Conservation (phyloP, 2,329 filamentous ascomycete genomes). For the Xylariaceae sp. region DNA sequence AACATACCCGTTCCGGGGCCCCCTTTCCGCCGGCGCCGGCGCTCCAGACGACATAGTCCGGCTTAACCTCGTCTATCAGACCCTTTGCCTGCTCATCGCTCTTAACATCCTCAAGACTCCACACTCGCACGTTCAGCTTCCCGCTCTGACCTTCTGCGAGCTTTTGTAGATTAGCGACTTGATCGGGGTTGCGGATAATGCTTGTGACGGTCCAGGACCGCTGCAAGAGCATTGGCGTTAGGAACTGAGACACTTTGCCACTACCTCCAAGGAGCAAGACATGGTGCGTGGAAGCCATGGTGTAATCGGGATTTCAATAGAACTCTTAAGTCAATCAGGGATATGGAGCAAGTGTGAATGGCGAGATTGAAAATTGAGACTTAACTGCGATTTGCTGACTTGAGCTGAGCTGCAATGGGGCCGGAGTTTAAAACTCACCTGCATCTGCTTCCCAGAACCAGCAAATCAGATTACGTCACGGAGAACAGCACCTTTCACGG, state of each 20-base stretch:
- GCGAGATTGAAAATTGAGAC: no score
- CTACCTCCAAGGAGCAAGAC: slow-evolving; percentile 77
- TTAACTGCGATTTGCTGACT: no score
- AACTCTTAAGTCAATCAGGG: no score
- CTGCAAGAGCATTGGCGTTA: slow-evolving; percentile 72
- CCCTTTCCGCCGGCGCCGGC: slow-evolving; percentile 62
- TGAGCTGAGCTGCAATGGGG: no score
- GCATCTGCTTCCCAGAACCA: no score
- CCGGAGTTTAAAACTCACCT: no score
- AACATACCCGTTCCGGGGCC: slow-evolving; percentile 44
- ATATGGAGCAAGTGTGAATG: no score
- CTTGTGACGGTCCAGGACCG: slow-evolving; percentile 75
- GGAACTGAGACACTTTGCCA: slow-evolving; percentile 70
- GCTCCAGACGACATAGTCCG: slow-evolving; percentile 66
- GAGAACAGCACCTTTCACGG: no score
- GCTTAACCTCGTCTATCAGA: slow-evolving; percentile 57
- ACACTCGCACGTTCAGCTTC: slow-evolving; percentile 64
- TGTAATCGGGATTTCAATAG: no score
- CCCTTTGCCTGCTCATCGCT: slow-evolving; percentile 56
- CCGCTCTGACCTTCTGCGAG: slow-evolving; percentile 57
- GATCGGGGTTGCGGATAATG: slow-evolving; percentile 69
- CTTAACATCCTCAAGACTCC: slow-evolving; percentile 68
- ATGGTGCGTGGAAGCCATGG: slow-evolving; percentile 33
- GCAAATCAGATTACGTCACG: no score
- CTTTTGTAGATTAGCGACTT: slow-evolving; percentile 59